Conservation (phyloP, 768 basidiomycete genomes). For the Boletus rex-veris region DNA sequence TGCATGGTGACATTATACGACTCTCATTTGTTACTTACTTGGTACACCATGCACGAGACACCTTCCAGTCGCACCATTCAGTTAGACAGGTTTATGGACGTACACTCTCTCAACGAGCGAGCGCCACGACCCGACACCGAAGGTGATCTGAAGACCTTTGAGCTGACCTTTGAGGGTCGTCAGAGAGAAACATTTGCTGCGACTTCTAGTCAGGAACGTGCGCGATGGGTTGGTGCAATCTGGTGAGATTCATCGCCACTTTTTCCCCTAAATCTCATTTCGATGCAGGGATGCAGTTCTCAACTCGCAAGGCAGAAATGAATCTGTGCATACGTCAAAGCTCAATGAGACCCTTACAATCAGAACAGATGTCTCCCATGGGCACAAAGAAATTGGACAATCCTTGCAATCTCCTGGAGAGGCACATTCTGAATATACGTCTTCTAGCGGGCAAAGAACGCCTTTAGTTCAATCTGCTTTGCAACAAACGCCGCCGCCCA, state of each 20-base stretch:
- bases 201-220: constrained; percentile 56
- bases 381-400: not conserved
- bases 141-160: constrained; percentile 55
- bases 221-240: constrained; percentile 70
- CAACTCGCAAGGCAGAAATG: constrained; percentile 30
- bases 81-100: constrained; percentile 54
- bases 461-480: not conserved
- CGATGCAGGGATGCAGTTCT: constrained; percentile 56
- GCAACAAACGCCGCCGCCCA: constrained; percentile 17
- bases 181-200: constrained; percentile 60
- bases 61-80: constrained; percentile 45
- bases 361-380: constrained; percentile 12
- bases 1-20: constrained; percentile 40
- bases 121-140: constrained; percentile 40
- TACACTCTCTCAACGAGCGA: constrained; percentile 58
- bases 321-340: not conserved
- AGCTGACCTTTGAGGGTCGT: constrained; percentile 55
- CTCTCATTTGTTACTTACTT: constrained; percentile 47
- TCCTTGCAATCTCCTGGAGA: constrained; percentile 13
- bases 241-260: constrained; percentile 44
- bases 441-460: constrained; percentile 21
- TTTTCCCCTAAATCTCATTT: not conserved
- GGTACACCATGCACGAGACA: constrained; percentile 40
- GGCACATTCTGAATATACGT: constrained; percentile 25
- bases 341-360: constrained; percentile 8